Evolutionary conservation across 2,329 filamentous ascomycete genomes (phyloP).

Genomic region (Colletotrichum sp.): DNA sequence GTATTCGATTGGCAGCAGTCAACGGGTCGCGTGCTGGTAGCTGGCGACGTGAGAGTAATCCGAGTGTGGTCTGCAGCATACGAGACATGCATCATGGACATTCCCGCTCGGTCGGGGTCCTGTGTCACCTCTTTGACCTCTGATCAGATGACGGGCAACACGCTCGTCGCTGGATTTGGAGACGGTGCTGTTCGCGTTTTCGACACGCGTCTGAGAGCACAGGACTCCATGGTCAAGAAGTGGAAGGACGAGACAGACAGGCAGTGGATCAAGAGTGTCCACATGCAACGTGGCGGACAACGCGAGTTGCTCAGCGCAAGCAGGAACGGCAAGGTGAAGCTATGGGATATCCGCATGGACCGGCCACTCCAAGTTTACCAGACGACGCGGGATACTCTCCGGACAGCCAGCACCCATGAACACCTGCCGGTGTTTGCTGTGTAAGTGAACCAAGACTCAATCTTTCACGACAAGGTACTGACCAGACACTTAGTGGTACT

Average conservation of each 20-base stretch:
- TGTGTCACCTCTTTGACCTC: constrained; percentile 96
- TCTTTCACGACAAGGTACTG: constrained; percentile 25
- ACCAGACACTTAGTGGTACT: constrained; percentile 70
- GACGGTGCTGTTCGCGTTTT: constrained; percentile 95
- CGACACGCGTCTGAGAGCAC: constrained; percentile 82
- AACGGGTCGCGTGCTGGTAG: constrained; percentile 92
- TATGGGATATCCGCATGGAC: constrained; percentile 96
- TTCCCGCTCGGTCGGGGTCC: constrained; percentile 90
- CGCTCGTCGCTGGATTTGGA: constrained; percentile 95
- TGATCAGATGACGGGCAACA: constrained; percentile 95
- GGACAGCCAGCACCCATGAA: constrained; percentile 91
- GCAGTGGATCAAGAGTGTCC: constrained; percentile 94
- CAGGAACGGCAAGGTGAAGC: constrained; percentile 88
- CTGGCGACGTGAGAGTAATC: constrained; percentile 94
- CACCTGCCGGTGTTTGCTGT: constrained; percentile 95
- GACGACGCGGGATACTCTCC: constrained; percentile 77
- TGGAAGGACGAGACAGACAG: constrained; percentile 89
- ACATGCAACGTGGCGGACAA: constrained; percentile 95
- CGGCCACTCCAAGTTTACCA: constrained; percentile 75
- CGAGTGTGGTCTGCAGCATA: constrained; percentile 94
- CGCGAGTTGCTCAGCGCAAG: constrained; percentile 90
- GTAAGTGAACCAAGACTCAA: constrained; percentile 59
- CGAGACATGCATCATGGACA: constrained; percentile 92
- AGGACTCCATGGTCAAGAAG: constrained; percentile 91
- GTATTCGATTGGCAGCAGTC: constrained; percentile 99